Base-by-base conservation (phyloP, 202 grass and related monocot genomes). In the Saccharum hybrid region DNA sequence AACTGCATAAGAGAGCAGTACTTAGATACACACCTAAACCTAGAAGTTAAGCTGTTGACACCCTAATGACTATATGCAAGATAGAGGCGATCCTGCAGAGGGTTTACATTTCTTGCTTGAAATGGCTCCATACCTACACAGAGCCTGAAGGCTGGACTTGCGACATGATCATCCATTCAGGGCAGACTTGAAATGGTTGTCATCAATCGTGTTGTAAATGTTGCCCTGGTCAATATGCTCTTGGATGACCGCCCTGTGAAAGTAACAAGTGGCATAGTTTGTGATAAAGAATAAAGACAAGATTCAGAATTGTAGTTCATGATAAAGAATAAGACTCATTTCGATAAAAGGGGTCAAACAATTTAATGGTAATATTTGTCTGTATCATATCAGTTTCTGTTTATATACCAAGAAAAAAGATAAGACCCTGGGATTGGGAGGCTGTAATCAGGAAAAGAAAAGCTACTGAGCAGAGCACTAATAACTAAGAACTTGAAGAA, bases 171-270 rank as follows among this genome's bases (percentile, higher is more conserved):
- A 96, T 34, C 96, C 96, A 80, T 98, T 98, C 89, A 83, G 7
- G 45, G 86, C 73, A 75, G 93, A 98, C 42, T 75, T 94, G 71
- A 56, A 98, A 82, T 98, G 93, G 62, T 71, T 6, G 21, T 96
- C 93, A 72, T 98, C 96, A 14, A 95, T 95, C 60, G 96, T 98
- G 4, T 90, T 81, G 84, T 98, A 98, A n/a, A 98, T 69, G 63
- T 88, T 64, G 68, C 96, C 96, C 8, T 63, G 12, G 7, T 90
- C 93, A 76, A 88, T 26, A 48, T 92, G 83, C 18, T 83, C 8
- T 39, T 77, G 3, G 72, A 98, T 76, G 64, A 72, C 82, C 22
- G 45, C 42, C 87, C 96, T 98, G 81, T 38, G 28, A 72, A 69
- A 84, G 61, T 54, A 84, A 77, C 5, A 9, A 81, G 49, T 34